Conservation (phyloP, 164 flowering plant species). For the Vitis rotundifolia region DNA sequence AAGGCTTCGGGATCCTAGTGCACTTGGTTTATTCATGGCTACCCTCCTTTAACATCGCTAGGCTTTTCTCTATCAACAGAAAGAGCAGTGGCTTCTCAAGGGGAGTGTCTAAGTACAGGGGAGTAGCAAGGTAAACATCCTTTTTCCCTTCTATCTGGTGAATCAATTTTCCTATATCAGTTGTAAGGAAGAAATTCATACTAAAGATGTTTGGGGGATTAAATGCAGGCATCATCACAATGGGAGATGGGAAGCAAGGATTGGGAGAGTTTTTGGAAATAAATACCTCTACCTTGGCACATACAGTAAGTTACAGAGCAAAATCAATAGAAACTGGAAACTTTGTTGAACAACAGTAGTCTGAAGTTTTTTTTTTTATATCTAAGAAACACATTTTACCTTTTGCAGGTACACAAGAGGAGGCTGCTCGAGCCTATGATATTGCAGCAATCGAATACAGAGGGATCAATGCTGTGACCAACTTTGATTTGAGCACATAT, state of each 20-base stretch:
- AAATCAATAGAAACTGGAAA: background rate
- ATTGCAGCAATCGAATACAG: slow-evolving; percentile 54
- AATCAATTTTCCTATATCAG: no score
- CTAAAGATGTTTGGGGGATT: background rate
- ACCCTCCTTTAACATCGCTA: background rate
- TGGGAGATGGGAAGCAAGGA: slow-evolving; percentile 85
- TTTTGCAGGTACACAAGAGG: slow-evolving; percentile 45
- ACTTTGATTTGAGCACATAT: slow-evolving; percentile 44
- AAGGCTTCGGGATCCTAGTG: background rate
- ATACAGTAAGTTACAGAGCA: slow-evolving; percentile 35
- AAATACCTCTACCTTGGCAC: slow-evolving; percentile 65
- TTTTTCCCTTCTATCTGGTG: background rate
- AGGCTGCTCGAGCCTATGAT: slow-evolving; percentile 56
- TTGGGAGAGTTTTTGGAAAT: slow-evolving; percentile 72
- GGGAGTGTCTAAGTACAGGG: slow-evolving; percentile 60
- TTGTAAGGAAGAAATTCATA: background rate
- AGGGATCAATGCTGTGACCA: slow-evolving; percentile 52
- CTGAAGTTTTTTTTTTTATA: background rate
- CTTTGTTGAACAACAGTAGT: no score
- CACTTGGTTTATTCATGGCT: background rate
- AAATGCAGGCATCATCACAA: slow-evolving; percentile 60
- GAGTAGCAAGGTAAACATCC: slow-evolving; percentile 47
- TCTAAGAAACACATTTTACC: background rate
- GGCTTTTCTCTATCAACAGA: slow-evolving; percentile 14
- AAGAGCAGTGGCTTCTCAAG: slow-evolving; percentile 64